Evolutionary conservation across 2,329 filamentous ascomycete species (phyloP).

Genomic region (Penicillium sp.): DNA sequence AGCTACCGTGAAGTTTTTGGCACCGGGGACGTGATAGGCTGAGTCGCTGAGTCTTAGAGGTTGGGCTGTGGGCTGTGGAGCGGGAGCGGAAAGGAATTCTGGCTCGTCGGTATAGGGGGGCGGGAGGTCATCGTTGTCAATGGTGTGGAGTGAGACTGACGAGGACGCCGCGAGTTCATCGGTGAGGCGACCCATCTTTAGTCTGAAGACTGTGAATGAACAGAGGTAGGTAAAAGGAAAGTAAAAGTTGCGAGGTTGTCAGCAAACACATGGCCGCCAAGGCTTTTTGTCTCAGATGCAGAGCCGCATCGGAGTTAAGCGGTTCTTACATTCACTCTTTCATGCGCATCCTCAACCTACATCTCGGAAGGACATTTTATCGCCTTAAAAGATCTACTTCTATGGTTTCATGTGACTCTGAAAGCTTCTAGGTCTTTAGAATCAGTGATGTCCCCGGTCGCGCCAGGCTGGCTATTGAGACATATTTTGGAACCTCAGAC

Average conservation of each 20-base stretch:
- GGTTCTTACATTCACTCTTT: not conserved
- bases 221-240: not conserved
- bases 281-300: not conserved
- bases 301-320: not conserved
- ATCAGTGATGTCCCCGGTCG: too few relatives aligned
- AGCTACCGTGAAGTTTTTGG: slow-evolving; percentile 1
- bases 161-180: slow-evolving; percentile 14
- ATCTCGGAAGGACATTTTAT: too few relatives aligned
- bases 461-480: too few relatives aligned
- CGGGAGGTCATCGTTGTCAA: slow-evolving; percentile 16
- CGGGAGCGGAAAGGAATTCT: not conserved
- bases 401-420: too few relatives aligned
- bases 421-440: too few relatives aligned
- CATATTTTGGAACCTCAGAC: too few relatives aligned
- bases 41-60: slow-evolving; percentile 19
- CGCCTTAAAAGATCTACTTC: too few relatives aligned
- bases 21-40: slow-evolving; percentile 19
- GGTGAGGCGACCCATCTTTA: slow-evolving; percentile 13
- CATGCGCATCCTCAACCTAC: not conserved
- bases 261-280: not conserved
- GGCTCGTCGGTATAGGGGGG: slow-evolving; percentile 24
- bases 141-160: slow-evolving; percentile 19
- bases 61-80: slow-evolving; percentile 1
- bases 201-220: not conserved
- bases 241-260: not conserved